Base-by-base conservation (phyloP, 768 basidiomycete genomes). In the Psilocybe sp. region DNA sequence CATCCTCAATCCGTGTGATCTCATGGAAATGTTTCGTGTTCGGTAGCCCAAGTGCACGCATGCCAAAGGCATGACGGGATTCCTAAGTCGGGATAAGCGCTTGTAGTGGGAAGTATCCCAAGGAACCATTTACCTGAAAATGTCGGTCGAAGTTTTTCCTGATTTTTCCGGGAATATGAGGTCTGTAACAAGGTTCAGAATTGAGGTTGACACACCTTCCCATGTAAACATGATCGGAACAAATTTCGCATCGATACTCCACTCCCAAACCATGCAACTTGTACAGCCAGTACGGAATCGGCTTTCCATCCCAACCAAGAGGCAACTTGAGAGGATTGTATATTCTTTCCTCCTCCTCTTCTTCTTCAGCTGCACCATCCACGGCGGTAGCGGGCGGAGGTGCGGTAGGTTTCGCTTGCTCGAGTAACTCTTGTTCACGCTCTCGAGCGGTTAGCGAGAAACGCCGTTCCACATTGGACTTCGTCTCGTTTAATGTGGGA, bases 1-100 rank as follows among this genome's bases (percentile, higher is more conserved):
- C 97, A 72, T 99, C 97, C 61, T 94, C 90, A 56, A 99, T 99
- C 45, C 87, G 83, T 19, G 94, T 98, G 52, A 99, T 98, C 69
- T 97, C 97, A 64, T 97, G 94, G 77, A 98, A 99, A 70, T 99
- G 97, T 69, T 96, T 98, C 2, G 96, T 98, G 57, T 98, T 98
- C 1, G 97, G 97, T 50, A 99, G 77, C 33, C 97, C 97, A 23
- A 99, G 79, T 10, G 96, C 94, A 42, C 93, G 87, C 93, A 99
- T 97, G 18, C 95, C 97, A 59, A 98, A 98, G 1, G 97, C 91
- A 70, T 99, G 97, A 48, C 95, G 79, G 20, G 92, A 90, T 76
- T 98, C 97, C 81, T 90, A 64, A 53, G 50, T 62, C 52, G 49
- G 18, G 37, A 8, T 19, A 23, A 54, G 37, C 59, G 37, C 12